Conservation (phyloP, 2,329 filamentous ascomycete species). For the Phialophora macrospora region DNA sequence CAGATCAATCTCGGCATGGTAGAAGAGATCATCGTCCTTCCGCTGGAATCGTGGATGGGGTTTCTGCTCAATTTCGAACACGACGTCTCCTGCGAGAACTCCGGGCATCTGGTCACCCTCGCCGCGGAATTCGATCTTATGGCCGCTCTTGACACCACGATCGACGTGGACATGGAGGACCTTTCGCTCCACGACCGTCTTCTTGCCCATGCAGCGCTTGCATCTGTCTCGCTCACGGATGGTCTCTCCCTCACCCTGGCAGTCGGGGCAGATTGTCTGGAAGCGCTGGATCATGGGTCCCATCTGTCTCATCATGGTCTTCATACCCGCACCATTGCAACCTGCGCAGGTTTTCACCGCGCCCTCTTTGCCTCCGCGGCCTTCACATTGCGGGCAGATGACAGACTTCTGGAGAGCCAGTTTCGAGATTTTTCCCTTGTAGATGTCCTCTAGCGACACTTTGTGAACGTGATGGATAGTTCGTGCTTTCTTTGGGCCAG, state of each 20-base stretch:
- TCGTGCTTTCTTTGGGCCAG: conserved; percentile 86
- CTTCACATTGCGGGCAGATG: conserved; percentile 93
- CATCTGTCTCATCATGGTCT: conserved; percentile 99
- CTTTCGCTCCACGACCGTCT: conserved; percentile 96
- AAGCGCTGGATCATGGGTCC: conserved; percentile 99
- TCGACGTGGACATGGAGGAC: conserved; percentile 98
- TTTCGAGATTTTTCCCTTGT: conserved; percentile 97
- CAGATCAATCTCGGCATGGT: conserved; percentile 92
- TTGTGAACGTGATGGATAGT: conserved; percentile 99
- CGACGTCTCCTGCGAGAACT: conserved; percentile 90
- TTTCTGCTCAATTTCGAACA: conserved; percentile 99
- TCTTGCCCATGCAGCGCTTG: conserved; percentile 96
- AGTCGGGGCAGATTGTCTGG: conserved; percentile 98
- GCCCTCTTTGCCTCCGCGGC: conserved; percentile 93
- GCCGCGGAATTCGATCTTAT: conserved; percentile 95
- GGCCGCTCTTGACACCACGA: conserved; percentile 87
- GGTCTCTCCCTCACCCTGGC: conserved; percentile 94
- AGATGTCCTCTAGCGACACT: conserved; percentile 96
- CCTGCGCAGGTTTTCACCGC: conserved; percentile 91
- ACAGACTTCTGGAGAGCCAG: conserved; percentile 95
- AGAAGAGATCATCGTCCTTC: conserved; percentile 94
- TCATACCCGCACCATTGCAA: conserved; percentile 95
- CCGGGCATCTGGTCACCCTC: conserved; percentile 96
- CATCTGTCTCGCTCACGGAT: conserved; percentile 97
- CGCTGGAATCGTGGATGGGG: conserved; percentile 94